Base-by-base conservation (phyloP, 345 rosid genomes). In the Pistacia vera region DNA sequence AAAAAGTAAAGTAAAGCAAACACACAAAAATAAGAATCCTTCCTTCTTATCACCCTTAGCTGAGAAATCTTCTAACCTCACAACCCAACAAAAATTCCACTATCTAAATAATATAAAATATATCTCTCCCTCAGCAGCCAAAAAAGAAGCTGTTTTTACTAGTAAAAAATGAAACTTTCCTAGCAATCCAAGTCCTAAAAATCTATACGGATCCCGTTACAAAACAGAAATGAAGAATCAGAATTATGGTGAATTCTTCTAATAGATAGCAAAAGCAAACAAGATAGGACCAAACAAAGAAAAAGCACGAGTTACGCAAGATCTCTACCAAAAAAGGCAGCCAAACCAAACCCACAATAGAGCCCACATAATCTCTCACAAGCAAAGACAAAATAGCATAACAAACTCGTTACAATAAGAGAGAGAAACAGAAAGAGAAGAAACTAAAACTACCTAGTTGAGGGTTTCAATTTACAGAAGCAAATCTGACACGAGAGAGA, bases 301-400 rank as follows among this genome's bases (percentile, higher is more conserved):
- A 38, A 5, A 41, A 41, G 8, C 75, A 63, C 64, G 60, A 54
- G 78, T 66, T 51, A 72, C 51, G 49, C 66, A 72, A 77, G 86
- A 86, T 82, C 86, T 86, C 81, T 30, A 85, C 56, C 75, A 64
- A 36, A 79, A 41, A 82, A 66, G 78, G 38, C 58, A 73, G 78
- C 83, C 72, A 70, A 79, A 79, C 83, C 82, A 72, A 80, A 80
- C 83, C 79, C 84, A 80, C 83, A 77, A 72, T 73, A 28, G 22
- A 69, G 12, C 51, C 33, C 73, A 59, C 64, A 18, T 54, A 81
- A 79, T 75, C 67, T 72, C 58, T 66, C 44, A 49, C 55, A 35
- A 73, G 71, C 49, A 71, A 75, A 81, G 69, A 71, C 62, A 70
- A 41, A 77, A 62, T 41, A 76, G 18, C 75, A 48, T 35, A 54